phyloP scores from a whole-genome alignment of 192 early-diverging fungal genomes.

The Coemansia umbellata region DNA sequence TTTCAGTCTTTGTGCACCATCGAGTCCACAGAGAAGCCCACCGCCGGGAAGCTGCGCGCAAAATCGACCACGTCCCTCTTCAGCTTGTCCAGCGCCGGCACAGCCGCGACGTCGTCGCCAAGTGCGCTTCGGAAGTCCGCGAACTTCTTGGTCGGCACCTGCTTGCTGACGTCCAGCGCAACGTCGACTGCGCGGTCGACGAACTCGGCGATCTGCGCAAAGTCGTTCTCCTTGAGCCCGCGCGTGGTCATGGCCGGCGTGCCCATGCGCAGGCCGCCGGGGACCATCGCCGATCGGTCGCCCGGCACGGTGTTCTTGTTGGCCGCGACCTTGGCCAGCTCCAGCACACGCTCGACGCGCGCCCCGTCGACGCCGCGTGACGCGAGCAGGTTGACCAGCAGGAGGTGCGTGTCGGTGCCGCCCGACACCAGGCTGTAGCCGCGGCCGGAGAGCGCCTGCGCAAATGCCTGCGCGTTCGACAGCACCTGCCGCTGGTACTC shows the following conservation, averaged over 20 bases:
- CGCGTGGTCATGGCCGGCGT: constrained; percentile 97
- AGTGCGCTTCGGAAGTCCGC: constrained; percentile 86
- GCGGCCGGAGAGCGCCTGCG: constrained; percentile 64
- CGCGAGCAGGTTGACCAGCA: constrained; percentile 82
- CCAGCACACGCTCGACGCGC: constrained; percentile 91
- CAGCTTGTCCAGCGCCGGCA: constrained; percentile 62
- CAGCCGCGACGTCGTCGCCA: constrained; percentile 60
- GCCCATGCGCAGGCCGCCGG: constrained; percentile 91
- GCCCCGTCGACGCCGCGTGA: constrained; percentile 86
- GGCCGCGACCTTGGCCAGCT: constrained; percentile 93
- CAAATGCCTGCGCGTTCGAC: constrained; percentile 85
- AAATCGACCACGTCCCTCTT: constrained; percentile 83
- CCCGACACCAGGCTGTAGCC: constrained; percentile 84
- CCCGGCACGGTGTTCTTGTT: constrained; percentile 99
- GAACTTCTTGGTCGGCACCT: constrained; percentile 71
- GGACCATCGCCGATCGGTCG: constrained; percentile 90
- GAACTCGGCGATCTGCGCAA: constrained; percentile 79
- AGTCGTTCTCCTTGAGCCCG: constrained; percentile 82
- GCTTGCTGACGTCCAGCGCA: constrained; percentile 64
- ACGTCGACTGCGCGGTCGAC: constrained; percentile 85
- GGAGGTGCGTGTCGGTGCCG: constrained; percentile 94
- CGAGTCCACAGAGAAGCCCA: constrained; percentile 73
- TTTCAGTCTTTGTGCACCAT: constrained; percentile 54
- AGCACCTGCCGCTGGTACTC: constrained; percentile 91
- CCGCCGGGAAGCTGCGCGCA: constrained; percentile 79